phyloP scores from a whole-genome alignment of 2,329 filamentous ascomycete genomes.

The Hymenoscyphus scutula region DNA sequence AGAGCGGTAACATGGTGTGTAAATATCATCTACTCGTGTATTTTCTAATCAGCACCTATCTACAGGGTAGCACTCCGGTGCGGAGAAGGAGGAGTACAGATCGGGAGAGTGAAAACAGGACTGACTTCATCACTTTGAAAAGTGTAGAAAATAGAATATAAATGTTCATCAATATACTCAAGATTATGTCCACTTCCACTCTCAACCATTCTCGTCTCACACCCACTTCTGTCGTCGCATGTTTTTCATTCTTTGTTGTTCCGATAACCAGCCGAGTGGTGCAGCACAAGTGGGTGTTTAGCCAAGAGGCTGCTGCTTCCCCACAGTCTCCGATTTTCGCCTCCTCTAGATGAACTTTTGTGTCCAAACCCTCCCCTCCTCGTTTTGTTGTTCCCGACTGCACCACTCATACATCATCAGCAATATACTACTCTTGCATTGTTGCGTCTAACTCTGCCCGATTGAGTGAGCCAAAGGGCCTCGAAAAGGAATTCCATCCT shows the following conservation, averaged over 20 bases:
- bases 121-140: too few species aligned
- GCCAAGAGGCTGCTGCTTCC: conserved; percentile 5
- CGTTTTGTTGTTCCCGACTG: background rate
- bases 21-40: background rate
- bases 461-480: background rate
- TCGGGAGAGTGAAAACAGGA: too few species aligned
- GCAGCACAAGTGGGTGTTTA: background rate
- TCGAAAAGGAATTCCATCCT: conserved; percentile 2
- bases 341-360: background rate
- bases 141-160: too few species aligned
- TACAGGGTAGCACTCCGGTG: too few species aligned
- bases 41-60: too few species aligned
- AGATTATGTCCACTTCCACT: too few species aligned
- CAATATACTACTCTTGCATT: background rate
- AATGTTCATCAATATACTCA: too few species aligned
- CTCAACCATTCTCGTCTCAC: too few species aligned
- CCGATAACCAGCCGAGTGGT: background rate
- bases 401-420: background rate
- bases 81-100: too few species aligned
- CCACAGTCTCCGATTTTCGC: conserved; percentile 13
- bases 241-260: background rate
- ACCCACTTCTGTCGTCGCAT: too few species aligned
- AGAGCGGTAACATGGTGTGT: background rate
- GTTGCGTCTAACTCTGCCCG: background rate
- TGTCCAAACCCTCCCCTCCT: background rate